Evolutionary conservation across 257 asterid species (phyloP).

Genomic region (Knoxia roxburghii): DNA sequence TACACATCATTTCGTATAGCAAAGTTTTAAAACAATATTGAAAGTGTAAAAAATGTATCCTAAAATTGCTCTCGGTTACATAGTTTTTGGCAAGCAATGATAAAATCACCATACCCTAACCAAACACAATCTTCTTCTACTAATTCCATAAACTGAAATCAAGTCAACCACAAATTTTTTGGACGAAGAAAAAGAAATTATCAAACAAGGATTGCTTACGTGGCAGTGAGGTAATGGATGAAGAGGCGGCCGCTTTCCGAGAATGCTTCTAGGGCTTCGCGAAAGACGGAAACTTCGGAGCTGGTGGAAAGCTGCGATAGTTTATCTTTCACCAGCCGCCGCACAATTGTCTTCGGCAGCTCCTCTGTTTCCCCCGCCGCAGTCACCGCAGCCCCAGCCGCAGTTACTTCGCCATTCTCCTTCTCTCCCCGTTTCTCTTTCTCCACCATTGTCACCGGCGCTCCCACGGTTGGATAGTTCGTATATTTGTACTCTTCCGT

Average conservation of each 20-base stretch:
- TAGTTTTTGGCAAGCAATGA: background rate
- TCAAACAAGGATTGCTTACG: slow-evolving; percentile 33
- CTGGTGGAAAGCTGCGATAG: slow-evolving; percentile 67
- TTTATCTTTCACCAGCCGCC: slow-evolving; percentile 87
- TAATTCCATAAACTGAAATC: background rate
- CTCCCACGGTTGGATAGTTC: background rate
- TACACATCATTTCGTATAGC: too few species aligned
- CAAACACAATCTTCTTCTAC: background rate
- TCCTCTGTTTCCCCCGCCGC: slow-evolving; percentile 49
- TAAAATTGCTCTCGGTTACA: background rate
- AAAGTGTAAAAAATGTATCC: background rate
- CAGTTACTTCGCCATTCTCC: slow-evolving; percentile 7
- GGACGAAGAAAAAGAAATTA: background rate
- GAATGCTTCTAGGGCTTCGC: slow-evolving; percentile 77
- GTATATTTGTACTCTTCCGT: background rate
- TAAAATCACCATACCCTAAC: background rate
- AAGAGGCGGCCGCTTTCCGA: slow-evolving; percentile 78
- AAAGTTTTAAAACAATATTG: too few species aligned
- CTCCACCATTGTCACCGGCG: slow-evolving; percentile 8
- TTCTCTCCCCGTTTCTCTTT: slow-evolving; percentile 6
- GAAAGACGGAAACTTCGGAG: slow-evolving; percentile 59
- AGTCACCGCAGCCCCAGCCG: slow-evolving; percentile 26
- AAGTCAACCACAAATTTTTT: background rate
- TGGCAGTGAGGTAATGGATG: slow-evolving; percentile 80
- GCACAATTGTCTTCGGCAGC: slow-evolving; percentile 87